Evolutionary conservation across 2,329 filamentous ascomycete genomes (phyloP), one percentile per base, ranked within the genome.

Genomic region (Aureobasidium zeae): DNA sequence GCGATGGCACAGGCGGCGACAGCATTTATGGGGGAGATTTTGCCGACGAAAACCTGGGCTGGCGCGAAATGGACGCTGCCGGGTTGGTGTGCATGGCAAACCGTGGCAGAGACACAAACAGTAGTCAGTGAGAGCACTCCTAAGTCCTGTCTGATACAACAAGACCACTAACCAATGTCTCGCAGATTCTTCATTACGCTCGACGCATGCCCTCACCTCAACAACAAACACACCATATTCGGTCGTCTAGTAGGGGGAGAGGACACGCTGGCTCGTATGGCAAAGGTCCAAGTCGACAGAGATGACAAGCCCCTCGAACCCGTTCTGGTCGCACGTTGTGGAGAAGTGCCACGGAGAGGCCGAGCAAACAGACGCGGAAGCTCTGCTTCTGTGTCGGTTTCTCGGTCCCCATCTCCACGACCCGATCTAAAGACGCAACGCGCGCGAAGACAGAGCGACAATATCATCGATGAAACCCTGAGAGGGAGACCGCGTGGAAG

Each of bases 31-130:
- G 56, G 22, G 54, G 53, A 9, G 58, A 63, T 24, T 66, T 64
- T 37, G 63, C 61, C 20, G 64, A 67, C 46, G 64, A 67, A 50
- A 63, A 65, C 38, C 52, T 67, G 12, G 51, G 56, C 15, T 67
- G 64, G 64, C 55, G 63, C 19, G 54, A 62, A 8, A 59, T 66
- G 50, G 64, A 67, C 50, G 54, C 57, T 13, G 54, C 56, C 19
- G 63, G 63, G 9, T 49, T 67, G 44, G 55, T 67, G 19, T 65
- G 63, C 48, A 64, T 63, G 47, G 64, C 64, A 5, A 67, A 66
- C 41, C 49, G 62, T 29, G 64, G 63, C 6, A 59, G 54, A 44
- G 54, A 60, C 35, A 66, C 63, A 21, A 67, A 67, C 49, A 63
- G 61, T 38, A 63, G 60, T 52, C 63, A 65, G 57, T 62, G 50